Evolutionary conservation across 2,329 filamentous ascomycete genomes (phyloP).

Genomic region (Penicillium sclerotigenum): DNA sequence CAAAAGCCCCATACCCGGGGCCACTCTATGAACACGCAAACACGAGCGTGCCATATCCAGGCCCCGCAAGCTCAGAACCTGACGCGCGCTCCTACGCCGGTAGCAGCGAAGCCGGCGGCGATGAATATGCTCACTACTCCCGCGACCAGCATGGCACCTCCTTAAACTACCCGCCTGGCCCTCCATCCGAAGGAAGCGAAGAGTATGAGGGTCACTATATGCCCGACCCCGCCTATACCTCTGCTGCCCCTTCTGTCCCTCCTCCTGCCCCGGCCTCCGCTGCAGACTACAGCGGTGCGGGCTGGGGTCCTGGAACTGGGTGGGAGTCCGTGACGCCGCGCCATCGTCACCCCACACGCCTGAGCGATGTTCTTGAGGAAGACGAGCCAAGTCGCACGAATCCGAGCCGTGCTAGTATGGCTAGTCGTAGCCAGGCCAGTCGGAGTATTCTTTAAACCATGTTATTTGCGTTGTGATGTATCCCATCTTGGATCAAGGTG

Average conservation of each 20-base stretch:
- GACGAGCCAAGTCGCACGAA: slow-evolving; percentile 68
- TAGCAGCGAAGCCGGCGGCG: slow-evolving; percentile 62
- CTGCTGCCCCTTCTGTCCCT: slow-evolving; percentile 25
- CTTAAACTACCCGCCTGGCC: slow-evolving; percentile 52
- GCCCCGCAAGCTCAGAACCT: slow-evolving; percentile 44
- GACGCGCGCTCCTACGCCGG: slow-evolving; percentile 50
- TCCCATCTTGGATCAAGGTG: neutral
- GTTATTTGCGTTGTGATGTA: neutral
- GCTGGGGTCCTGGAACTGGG: slow-evolving; percentile 62
- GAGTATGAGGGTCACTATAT: slow-evolving; percentile 54
- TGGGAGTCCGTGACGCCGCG: slow-evolving; percentile 71
- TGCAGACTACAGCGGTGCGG: slow-evolving; percentile 65
- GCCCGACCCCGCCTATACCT: slow-evolving; percentile 25
- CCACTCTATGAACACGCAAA: slow-evolving; percentile 42
- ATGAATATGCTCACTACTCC: slow-evolving; percentile 67
- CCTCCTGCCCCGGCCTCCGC: slow-evolving; percentile 33
- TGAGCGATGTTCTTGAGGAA: slow-evolving; percentile 86
- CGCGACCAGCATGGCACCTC: slow-evolving; percentile 60
- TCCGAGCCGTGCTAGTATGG: slow-evolving; percentile 65
- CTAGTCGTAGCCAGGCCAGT: slow-evolving; percentile 25
- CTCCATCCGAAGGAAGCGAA: slow-evolving; percentile 50
- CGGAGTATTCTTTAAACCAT: slow-evolving; percentile 3
- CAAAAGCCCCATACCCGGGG: slow-evolving; percentile 26
- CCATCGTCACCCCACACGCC: slow-evolving; percentile 81
- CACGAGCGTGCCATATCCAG: slow-evolving; percentile 30